Evolutionary conservation across 441 rosid species (phyloP).

Genomic region (Cnidoscolus chayamansa): DNA sequence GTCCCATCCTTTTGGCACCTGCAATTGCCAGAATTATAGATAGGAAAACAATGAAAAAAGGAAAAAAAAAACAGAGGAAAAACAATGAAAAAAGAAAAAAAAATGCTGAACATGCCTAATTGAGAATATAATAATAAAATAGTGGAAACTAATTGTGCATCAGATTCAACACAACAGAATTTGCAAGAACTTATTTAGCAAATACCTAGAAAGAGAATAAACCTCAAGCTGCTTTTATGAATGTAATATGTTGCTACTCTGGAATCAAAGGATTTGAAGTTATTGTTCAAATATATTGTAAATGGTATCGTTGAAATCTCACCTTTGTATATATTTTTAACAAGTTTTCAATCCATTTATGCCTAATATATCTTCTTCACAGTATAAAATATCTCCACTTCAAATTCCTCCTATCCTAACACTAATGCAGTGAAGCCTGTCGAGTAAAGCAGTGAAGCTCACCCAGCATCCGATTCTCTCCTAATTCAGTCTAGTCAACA

Average conservation of each 20-base stretch:
- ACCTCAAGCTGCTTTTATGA: neutral
- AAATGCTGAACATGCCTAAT: neutral
- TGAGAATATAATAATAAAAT: neutral
- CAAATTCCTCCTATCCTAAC: neutral
- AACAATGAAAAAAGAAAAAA: neutral
- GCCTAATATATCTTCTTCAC: no score
- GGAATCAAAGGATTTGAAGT: neutral
- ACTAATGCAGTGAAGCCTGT: neutral
- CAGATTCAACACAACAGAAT: neutral
- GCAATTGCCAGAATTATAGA: neutral
- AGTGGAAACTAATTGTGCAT: conserved; percentile 24
- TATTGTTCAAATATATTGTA: neutral
- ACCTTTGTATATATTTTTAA: no score
- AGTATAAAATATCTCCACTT: neutral
- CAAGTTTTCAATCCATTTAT: no score
- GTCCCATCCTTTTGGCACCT: conserved; percentile 80
- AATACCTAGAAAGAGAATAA: neutral
- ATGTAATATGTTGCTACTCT: no score
- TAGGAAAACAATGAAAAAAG: neutral
- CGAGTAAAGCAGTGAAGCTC: no score
- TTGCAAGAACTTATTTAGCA: neutral
- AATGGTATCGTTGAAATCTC: neutral
- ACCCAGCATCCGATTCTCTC: no score
- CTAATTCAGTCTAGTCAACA: no score
- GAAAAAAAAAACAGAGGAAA: neutral